Conservation (phyloP, 2,329 filamentous ascomycete species). For the Monosporascus sp. region DNA sequence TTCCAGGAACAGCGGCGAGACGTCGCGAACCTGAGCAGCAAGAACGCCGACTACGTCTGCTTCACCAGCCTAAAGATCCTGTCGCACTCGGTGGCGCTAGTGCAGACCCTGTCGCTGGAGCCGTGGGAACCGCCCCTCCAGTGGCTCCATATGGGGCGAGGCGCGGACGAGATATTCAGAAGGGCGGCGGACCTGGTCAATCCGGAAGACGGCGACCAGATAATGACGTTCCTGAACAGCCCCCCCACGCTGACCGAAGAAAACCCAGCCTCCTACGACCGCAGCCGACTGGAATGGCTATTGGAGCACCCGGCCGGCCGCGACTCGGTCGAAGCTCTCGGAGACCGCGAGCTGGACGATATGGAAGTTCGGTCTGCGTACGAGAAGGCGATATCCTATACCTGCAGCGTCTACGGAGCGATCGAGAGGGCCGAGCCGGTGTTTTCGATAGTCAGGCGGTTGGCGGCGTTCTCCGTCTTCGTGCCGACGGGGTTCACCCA, state of each 20-base stretch:
- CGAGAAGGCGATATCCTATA: slow-evolving; percentile 28
- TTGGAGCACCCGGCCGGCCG: slow-evolving; percentile 26
- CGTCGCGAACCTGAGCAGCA: slow-evolving; percentile 23
- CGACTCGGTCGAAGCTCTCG: slow-evolving; percentile 14
- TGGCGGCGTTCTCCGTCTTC: slow-evolving; percentile 32
- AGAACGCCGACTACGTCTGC: slow-evolving; percentile 30
- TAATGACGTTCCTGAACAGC: slow-evolving; percentile 22
- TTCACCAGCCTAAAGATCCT: slow-evolving; percentile 31
- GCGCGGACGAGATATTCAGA: slow-evolving; percentile 27
- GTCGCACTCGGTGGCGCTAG: slow-evolving; percentile 31
- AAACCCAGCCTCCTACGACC: slow-evolving; percentile 25
- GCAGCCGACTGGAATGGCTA: slow-evolving; percentile 28
- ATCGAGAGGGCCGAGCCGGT: slow-evolving; percentile 24
- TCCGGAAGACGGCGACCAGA: slow-evolving; percentile 14
- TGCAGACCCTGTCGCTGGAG: slow-evolving; percentile 30
- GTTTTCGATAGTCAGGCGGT: slow-evolving; percentile 25
- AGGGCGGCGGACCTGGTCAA: slow-evolving; percentile 19
- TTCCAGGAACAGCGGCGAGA: slow-evolving; percentile 31
- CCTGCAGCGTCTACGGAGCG: slow-evolving; percentile 26
- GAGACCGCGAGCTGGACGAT: slow-evolving; percentile 27
- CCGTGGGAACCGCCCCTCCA: slow-evolving; percentile 35
- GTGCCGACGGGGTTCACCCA: slow-evolving; percentile 28
- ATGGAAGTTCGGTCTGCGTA: slow-evolving; percentile 23
- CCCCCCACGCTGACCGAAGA: slow-evolving; percentile 24
- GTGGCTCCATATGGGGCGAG: slow-evolving; percentile 31